Evolutionary conservation across 495 filamentous ascomycete species (phyloP).

Genomic region (Aspergillus baeticus): DNA sequence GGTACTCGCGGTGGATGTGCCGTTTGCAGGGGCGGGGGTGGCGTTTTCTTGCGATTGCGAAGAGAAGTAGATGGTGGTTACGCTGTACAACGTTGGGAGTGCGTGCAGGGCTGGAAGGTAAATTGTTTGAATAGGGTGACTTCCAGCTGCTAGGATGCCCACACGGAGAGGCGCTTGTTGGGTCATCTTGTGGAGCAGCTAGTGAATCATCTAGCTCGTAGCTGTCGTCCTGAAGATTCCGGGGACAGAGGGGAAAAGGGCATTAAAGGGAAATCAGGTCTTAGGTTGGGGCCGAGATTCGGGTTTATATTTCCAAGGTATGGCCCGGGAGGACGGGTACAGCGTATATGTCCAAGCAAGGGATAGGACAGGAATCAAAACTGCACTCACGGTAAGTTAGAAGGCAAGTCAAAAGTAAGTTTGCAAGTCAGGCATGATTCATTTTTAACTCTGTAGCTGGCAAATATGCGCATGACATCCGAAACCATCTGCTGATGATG

Average conservation of each 20-base stretch:
- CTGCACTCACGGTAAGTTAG: background rate
- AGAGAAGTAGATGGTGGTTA: constrained; percentile 44
- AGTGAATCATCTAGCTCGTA: background rate
- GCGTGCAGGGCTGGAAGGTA: constrained; percentile 48
- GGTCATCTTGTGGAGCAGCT: background rate
- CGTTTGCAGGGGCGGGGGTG: background rate
- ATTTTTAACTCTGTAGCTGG: background rate
- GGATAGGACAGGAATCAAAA: background rate
- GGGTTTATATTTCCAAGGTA: too few relatives aligned
- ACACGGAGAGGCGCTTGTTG: constrained; percentile 26
- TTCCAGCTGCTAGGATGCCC: constrained; percentile 48
- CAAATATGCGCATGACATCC: constrained; percentile 1
- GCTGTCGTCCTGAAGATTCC: background rate
- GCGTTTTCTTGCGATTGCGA: background rate
- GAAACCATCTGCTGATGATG: background rate
- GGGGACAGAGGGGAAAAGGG: background rate
- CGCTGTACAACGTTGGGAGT: constrained; percentile 37
- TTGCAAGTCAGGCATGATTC: background rate
- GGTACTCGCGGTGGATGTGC: background rate
- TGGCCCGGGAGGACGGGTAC: too few relatives aligned
- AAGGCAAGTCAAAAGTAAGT: background rate
- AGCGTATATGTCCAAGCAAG: too few relatives aligned
- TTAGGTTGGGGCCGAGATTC: background rate
- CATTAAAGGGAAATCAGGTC: background rate
- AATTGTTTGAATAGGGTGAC: constrained; percentile 45